Base-by-base conservation (phyloP, 2,329 filamentous ascomycete genomes). In the Anisogramma anomala region DNA sequence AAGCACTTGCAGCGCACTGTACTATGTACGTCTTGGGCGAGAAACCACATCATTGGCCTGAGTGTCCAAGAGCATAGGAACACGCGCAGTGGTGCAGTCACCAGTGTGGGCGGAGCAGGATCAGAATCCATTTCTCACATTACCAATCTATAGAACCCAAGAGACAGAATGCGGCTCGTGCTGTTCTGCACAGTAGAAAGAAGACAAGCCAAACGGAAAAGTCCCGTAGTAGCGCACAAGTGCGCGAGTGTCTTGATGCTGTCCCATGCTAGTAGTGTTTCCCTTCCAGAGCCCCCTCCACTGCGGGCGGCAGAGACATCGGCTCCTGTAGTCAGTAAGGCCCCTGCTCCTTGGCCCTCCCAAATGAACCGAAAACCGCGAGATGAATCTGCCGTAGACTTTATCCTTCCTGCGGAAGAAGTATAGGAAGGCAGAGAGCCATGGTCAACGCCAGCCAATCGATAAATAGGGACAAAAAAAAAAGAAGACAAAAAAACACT, bases 131-230 rank as follows among this genome's bases (percentile, higher is more conserved):
- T 39, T 37, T 11, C 33, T 43, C 33, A 25, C 26, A 43, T 46
- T 43, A 34, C 32, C 30, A 40, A 18, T 46, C 40, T 46, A 46
- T 43, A 15, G n/a, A 30, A 27, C 10, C 19, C 32, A 31, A 32
- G 26, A 46, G 36, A 36, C 40, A 23, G 23, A 20, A 37, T 36
- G 22, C 22, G 22, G 9, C 22, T 9, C 9, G 30, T 27, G 42
- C 32, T 32, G n/a, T 18, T 8, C 5, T 18, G 14, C 31, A 36
- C 23, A 36, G 28, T 28, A 33, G 14, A 20, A 30, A 15, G 13
- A 4, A 38, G 10, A 7, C 3, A 32, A 18, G 8, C 15, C 6
- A 5, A 31, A 31, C n/a, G n/a, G 13, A 17, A 33, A 25, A 18
- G 26, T 26, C 9, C 7, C 22, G 9, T 23, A 23, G 18, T 17